Percentiles rank a stretch among this genome's conserved stretches.
Conservation (phyloP, 179 eudicot species). For the Beta macrorhiza region DNA sequence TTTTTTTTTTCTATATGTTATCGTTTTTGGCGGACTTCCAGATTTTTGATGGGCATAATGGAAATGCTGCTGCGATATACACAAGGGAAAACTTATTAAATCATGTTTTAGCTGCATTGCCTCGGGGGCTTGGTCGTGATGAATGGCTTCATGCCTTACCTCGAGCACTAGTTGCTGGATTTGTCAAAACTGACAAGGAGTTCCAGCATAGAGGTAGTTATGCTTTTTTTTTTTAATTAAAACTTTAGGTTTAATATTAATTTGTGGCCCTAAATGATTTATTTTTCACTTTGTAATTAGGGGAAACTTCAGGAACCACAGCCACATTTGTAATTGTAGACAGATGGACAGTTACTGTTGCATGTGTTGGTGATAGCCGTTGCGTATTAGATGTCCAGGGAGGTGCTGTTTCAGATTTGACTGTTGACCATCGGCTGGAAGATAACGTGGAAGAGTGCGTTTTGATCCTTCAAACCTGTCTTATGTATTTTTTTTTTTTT, state of each 20-base stretch:
- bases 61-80: constrained; percentile 76
- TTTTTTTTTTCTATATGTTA: not conserved
- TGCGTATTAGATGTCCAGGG: constrained; percentile 77
- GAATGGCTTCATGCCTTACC: constrained; percentile 90
- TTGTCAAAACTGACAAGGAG: constrained; percentile 87
- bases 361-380: constrained; percentile 86
- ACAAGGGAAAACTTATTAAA: constrained; percentile 62
- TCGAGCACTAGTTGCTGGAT: constrained; percentile 79
- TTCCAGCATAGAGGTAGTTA: constrained; percentile 62
- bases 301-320: constrained; percentile 86
- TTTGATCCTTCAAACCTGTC: constrained; percentile 11
- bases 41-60: constrained; percentile 91
- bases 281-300: constrained; percentile 32
- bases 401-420: constrained; percentile 52
- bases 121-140: constrained; percentile 70
- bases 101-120: constrained; percentile 69
- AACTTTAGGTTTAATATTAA: not conserved
- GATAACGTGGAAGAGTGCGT: constrained; percentile 78
- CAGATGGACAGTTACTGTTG: constrained; percentile 86
- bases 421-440: constrained; percentile 87
- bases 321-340: constrained; percentile 83
- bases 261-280: not conserved
- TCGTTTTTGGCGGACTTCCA: constrained; percentile 27
- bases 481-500: not conserved
- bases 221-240: not conserved